Percentiles rank a stretch among this genome's conserved stretches.
Evolutionary conservation across 176 grass and related monocot genomes (phyloP).

Genomic region (Triticum timopheevii): DNA sequence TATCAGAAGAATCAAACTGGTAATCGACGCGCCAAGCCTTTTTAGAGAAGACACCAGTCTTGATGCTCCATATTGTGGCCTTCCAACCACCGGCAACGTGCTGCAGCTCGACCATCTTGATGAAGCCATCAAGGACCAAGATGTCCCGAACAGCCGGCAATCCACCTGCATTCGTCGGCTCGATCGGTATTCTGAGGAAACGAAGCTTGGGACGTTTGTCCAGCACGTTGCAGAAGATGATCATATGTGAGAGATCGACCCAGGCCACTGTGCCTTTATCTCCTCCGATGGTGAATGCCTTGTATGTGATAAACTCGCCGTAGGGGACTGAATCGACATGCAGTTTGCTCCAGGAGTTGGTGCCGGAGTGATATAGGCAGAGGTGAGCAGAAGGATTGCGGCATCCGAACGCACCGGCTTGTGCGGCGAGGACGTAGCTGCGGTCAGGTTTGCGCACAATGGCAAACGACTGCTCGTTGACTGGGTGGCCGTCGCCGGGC

Average conservation of each 20-base stretch:
- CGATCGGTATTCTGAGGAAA: neutral
- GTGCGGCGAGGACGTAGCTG: neutral
- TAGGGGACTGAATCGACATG: neutral
- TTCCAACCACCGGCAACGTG: neutral
- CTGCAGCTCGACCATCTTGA: neutral
- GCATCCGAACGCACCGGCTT: accelerated
- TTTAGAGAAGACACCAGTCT: neutral
- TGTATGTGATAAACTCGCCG: neutral
- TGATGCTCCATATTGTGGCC: neutral
- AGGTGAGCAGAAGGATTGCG: neutral
- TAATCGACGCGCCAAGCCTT: neutral
- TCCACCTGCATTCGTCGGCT: too few relatives aligned
- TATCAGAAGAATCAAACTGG: neutral
- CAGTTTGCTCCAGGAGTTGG: neutral
- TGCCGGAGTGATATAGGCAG: neutral
- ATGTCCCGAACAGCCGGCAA: neutral
- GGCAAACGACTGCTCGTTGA: neutral
- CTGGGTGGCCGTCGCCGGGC: neutral
- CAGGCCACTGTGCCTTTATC: neutral
- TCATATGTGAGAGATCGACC: neutral
- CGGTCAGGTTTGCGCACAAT: neutral
- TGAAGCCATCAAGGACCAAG: neutral
- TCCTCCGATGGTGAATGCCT: neutral
- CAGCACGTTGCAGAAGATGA: constrained; percentile 1
- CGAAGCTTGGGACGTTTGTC: neutral